Base-by-base conservation (phyloP, 2,329 filamentous ascomycete genomes). In the Mariannaea elegans region DNA sequence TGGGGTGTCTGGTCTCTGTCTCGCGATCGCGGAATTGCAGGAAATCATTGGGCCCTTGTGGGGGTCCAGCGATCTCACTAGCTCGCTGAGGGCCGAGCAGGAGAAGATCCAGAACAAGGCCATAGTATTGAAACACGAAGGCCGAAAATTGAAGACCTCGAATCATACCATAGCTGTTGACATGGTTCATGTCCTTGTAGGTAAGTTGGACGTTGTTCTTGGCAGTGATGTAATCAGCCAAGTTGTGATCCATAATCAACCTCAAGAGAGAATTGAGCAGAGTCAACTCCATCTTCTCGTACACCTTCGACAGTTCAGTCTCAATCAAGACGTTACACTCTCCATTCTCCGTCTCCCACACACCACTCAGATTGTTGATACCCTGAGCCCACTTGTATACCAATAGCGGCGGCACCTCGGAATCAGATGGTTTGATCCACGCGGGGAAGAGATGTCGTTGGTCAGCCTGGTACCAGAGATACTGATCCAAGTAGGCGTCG, bases 171-270 rank as follows among this genome's bases (percentile, higher is more conserved):
- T 98, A 99, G 74, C 93, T 96, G 79, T 99, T 99, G 74, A 96
- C 95, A 73, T 99, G 95, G 73, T 97, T 98, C 95, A 99, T 99
- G 71, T 99, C 95, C 81, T 99, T 99, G 83, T 99, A 99, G 63
- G 96, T 97, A 64, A 99, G 86, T 75, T 97, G 94, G 12, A 99
- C 95, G 73, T 99, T 99, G 83, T 99, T 99, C 86, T 99, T 99
- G 34, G 94, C 93, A 1, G 94, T 97, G 73, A 99, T 99, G 79
- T 99, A 99, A 76, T 99, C 96, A 5, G 95, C 95, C 80, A 99
- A 80, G 76, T 99, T 99, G 83, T 99, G 95, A 71, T 99, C 96
- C 96, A 99, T 99, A 75, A 99, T 97, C 66, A 99, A 80, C 46
- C 95, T 87, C 48, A 99, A 83, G 29, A 99, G 84, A 59, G 94